A percentile compares a stretch with the other conserved stretches of the same genome.
These are phyloP conservation scores for Fusarium agapanthi DNA, from an alignment of 2,329 filamentous ascomycete genomes.

Conservation along the genomic window DNA sequence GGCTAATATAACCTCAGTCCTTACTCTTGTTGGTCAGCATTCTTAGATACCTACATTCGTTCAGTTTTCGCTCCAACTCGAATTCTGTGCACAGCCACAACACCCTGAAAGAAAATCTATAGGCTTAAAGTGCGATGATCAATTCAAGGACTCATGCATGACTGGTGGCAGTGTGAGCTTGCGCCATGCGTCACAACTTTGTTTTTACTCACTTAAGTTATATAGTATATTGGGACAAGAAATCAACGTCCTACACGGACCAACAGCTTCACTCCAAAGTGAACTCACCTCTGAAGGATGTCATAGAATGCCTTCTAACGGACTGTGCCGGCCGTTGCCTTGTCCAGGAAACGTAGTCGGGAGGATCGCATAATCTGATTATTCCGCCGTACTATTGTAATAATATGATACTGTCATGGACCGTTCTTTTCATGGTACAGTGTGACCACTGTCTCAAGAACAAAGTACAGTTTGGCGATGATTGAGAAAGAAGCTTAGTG, in stretches of 20 bases:
- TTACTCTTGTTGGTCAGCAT: conserved; percentile 13
- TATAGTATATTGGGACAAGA: background rate
- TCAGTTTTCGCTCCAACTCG: background rate
- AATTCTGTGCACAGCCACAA: conserved; percentile 15
- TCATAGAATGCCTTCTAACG: background rate
- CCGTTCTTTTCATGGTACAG: background rate
- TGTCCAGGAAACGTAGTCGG: background rate
- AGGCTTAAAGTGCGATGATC: background rate
- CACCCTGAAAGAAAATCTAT: background rate
- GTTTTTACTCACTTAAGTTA: background rate
- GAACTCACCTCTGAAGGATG: background rate
- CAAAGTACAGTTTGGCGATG: background rate
- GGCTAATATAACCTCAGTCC: background rate
- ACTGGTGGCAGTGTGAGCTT: background rate
- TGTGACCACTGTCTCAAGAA: background rate
- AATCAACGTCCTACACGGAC: background rate
- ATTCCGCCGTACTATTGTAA: background rate
- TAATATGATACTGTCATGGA: background rate
- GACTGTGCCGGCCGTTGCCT: background rate
- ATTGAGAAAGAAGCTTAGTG: background rate
- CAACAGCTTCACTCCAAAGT: background rate
- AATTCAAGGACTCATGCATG: background rate
- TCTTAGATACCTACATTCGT: background rate
- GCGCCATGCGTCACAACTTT: background rate
- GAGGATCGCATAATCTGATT: background rate